Evolutionary conservation across 345 rosid genomes (phyloP), one percentile per base, ranked within the genome.

Genomic region (Gossypioides kirkii): DNA sequence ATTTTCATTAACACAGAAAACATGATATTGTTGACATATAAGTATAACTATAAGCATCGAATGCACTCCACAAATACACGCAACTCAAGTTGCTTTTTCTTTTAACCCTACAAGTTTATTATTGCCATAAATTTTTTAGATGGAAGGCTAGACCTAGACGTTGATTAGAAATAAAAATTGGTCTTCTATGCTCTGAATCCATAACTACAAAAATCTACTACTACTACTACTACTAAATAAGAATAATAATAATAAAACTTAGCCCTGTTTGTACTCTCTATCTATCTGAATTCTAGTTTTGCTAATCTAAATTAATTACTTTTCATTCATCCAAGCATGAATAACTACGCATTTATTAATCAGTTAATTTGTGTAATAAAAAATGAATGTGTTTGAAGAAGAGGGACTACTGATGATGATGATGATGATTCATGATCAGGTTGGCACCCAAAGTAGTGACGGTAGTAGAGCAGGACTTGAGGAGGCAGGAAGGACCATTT

Each of bases 401-500:
- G 38, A 32, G 7, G 38, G 1, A 32, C 38, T 32, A 32, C 38
- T 32, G 38, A 32, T 32, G 38, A 32, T 32, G 38, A 32, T 32
- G 38, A 32, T 32, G 38, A 32, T 32, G 50, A 46, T 1, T 53
- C n/a, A 53, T 53, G 8, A n/a, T 53, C 84, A 94, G 98, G 80
- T 86, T 95, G 86, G 90, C 89, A 10, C 99, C 99, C 12, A 95
- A 91, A 82, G 97, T 95, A 43, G 97, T 95, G 81, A 95, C 99
- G 47, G 90, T 95, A 63, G 99, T 95, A 73, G 99, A 95, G 63
- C 99, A 95, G 79, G 98, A 95, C 79, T 72, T 95, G 75, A 95
- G 97, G 75, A 95, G 96, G 77, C 96, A 89, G 2, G 92, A 90
- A 0, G 99, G 99, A 17, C 85, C 98, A 3, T 95, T 95, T 84